Percentiles rank a stretch among this genome's conserved stretches.
Conservation (phyloP, 169 alveolate genomes). For the Plasmodium vivax region DNA sequence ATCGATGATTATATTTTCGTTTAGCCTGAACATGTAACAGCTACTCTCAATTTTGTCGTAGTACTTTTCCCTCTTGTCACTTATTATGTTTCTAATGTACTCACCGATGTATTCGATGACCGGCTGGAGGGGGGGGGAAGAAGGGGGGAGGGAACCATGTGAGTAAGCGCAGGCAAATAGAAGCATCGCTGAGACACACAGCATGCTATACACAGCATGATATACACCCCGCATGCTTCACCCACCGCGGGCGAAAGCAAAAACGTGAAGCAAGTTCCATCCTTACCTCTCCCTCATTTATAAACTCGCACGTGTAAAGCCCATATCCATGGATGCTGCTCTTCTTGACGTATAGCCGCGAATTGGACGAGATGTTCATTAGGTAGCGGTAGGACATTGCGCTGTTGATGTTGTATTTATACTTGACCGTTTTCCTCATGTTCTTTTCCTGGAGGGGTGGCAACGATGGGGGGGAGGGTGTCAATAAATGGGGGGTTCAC, state of each 20-base stretch:
- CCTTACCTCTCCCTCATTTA: constrained; percentile 90
- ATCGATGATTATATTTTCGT: constrained; percentile 94
- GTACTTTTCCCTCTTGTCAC: constrained; percentile 82
- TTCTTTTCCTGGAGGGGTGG: constrained; percentile 13
- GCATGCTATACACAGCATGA: no score
- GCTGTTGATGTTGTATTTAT: constrained; percentile 71
- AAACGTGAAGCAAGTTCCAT: no score
- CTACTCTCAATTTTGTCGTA: constrained; percentile 83
- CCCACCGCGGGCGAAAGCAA: neutral
- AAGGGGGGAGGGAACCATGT: neutral
- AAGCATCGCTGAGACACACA: neutral
- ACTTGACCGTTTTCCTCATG: constrained; percentile 74
- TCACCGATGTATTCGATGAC: constrained; percentile 97
- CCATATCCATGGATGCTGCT: constrained; percentile 95
- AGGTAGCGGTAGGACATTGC: constrained; percentile 85
- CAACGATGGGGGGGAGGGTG: neutral
- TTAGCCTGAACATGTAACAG: constrained; percentile 92
- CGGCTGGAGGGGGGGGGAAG: constrained; percentile 74
- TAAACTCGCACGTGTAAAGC: constrained; percentile 90
- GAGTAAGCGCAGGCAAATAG: neutral
- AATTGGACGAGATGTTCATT: constrained; percentile 82
- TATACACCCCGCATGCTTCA: no score
- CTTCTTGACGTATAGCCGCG: constrained; percentile 81
- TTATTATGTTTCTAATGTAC: constrained; percentile 81
- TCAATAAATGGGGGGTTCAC: neutral